phyloP scores from a whole-genome alignment of 2,329 filamentous ascomycete species.

The Diaporthe citriasiana region DNA sequence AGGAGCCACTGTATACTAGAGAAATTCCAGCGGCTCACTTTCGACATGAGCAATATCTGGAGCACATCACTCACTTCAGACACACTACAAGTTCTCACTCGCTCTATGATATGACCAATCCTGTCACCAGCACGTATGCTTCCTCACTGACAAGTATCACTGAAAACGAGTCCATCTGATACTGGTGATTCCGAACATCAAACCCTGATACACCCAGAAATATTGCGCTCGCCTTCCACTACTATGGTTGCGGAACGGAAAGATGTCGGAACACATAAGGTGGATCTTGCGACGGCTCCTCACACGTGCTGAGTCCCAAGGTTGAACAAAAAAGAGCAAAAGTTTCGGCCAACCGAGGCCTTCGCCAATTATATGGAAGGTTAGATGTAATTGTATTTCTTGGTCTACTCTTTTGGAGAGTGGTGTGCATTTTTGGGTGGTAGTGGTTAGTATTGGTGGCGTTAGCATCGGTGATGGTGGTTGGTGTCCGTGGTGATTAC shows the following conservation, averaged over 20 bases:
- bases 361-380: not conserved
- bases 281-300: not conserved
- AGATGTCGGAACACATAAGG: slow-evolving; percentile 55
- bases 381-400: not conserved
- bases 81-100: not conserved
- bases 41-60: too few species aligned
- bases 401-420: not conserved
- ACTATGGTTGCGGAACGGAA: slow-evolving; percentile 63
- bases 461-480: too few species aligned
- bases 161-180: slow-evolving; percentile 56
- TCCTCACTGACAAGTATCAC: slow-evolving; percentile 53
- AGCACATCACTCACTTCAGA: not conserved
- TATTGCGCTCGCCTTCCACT: slow-evolving; percentile 51
- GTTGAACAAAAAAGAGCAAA: not conserved
- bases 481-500: too few species aligned
- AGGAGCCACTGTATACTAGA: too few species aligned
- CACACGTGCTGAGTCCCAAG: not conserved
- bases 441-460: too few species aligned
- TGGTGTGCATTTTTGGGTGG: not conserved
- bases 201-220: slow-evolving; percentile 52
- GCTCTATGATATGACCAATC: not conserved
- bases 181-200: slow-evolving; percentile 50
- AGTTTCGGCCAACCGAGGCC: not conserved
- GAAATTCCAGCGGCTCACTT: too few species aligned
- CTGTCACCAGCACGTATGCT: not conserved